Evolutionary conservation across 805 yeast genomes (phyloP).

Genomic region (Barnettozyma wickerhamii): DNA sequence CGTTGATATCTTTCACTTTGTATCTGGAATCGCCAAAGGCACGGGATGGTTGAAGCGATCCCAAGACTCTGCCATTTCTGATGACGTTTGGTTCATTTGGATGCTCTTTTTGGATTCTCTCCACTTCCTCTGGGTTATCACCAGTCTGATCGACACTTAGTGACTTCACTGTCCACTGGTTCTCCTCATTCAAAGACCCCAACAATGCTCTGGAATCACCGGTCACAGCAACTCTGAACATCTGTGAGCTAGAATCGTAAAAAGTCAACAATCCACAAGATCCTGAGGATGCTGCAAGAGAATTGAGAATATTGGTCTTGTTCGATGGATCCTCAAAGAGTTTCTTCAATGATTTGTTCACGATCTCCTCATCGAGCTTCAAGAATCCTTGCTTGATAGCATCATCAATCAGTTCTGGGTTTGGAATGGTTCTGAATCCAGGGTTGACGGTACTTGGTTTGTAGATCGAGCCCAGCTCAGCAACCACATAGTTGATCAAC

Average conservation of each 20-base stretch:
- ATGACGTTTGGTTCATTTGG: conserved; percentile 80
- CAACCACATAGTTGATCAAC: conserved; percentile 70
- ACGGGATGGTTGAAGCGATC: conserved; percentile 90
- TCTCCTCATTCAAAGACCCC: conserved; percentile 61
- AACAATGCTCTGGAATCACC: conserved; percentile 94
- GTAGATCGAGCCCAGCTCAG: conserved; percentile 64
- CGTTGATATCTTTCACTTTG: conserved; percentile 60
- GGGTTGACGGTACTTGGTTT: conserved; percentile 44
- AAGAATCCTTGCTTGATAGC: conserved; percentile 81
- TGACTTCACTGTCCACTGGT: conserved; percentile 84
- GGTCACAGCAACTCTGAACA: conserved; percentile 85
- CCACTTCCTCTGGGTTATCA: conserved; percentile 81
- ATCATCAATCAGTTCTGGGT: conserved; percentile 64
- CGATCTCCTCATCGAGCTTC: conserved; percentile 82
- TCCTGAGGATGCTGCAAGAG: conserved; percentile 93
- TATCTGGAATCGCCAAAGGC: conserved; percentile 98
- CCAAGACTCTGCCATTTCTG: conserved; percentile 84
- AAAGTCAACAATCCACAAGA: conserved; percentile 88
- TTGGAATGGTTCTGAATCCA: conserved; percentile 56
- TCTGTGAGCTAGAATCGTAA: conserved; percentile 70
- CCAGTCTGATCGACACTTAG: conserved; percentile 93
- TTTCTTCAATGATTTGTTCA: conserved; percentile 64
- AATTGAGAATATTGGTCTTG: conserved; percentile 48
- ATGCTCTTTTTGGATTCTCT: conserved; percentile 78
- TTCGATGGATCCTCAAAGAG: conserved; percentile 64